Base-by-base conservation (phyloP, 345 rosid genomes). In the Salix purpurea region DNA sequence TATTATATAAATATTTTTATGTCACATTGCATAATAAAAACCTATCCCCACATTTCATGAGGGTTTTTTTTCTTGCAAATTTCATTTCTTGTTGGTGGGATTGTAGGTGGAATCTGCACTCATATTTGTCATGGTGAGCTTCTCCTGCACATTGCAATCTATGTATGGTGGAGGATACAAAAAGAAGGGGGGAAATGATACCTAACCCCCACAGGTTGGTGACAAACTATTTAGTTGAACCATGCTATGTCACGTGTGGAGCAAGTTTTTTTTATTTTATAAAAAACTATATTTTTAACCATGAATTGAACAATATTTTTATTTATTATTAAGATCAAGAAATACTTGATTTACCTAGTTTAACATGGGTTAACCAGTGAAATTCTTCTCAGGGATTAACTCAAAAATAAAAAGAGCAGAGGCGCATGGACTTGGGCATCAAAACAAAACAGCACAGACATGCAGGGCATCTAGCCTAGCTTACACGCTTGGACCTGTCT, bases 401-500 rank as follows among this genome's bases (percentile, higher is more conserved):
- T 8, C 0, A 39, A 8, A 34, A 34, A 34, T 34, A 39, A 39
- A 39, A 7, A 37, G 40, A 39, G 40, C 2, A 1, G 0, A 7
- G 10, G 40, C 2, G 11, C 2, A 1, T 7, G 40, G 2, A 8
- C 2, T 6, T 39, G 9, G 10, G 40, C 2, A 39, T 7, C 40
- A 39, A 39, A 39, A 39, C 10, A 39, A 39, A 39, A 39, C 9
- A 39, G 2, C 40, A 8, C 10, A 7, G 0, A 8, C 40, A 39
- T 8, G 0, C 7, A 6, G 9, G 9, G 12, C 9, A 7, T 39
- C 10, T 0, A 39, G 0, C 42, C 12, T 0, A 8, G 42, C 2
- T 10, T 10, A 0, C 12, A 0, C 12, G 2, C 0, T 2, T 40
- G 0, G 12, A 5, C 10, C 0, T 9, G 2, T 40, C 0, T 0